Evolutionary conservation across 306 rosid species (phyloP), one percentile per base, ranked within the genome.

Genomic region (Vachellia pachyceras): DNA sequence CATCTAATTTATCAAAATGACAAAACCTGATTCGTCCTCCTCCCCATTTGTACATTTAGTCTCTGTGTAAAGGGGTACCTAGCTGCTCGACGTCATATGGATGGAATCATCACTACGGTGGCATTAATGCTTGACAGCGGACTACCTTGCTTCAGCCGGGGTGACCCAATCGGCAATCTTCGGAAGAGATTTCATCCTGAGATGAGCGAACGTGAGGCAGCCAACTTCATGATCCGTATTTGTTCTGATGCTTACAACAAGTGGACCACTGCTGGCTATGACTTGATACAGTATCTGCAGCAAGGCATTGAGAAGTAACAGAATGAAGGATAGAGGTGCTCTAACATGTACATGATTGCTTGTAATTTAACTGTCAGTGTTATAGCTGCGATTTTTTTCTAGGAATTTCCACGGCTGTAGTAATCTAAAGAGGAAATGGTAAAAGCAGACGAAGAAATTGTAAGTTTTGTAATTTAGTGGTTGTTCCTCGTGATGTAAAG

Each of bases 231-330:
- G 99, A 90, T 92, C 86, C 98, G 68, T 50, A 98, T 95, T 20
- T 95, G 99, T 82, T 88, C 94, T 33, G 99, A 95, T 88, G 99
- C 99, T 39, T 95, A 95, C 79, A 95, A 93, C 85, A 95, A 95
- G 90, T 95, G 99, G 99, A 95, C 98, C 20, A 95, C 99, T 55
- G 99, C 99, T 15, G 99, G 99, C 71, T 95, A 95, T 79, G 99
- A 95, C 86, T 87, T 95, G 86, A 95, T 95, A 83, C 99, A 95
- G 79, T 95, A 90, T 83, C 86, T 95, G 84, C 99, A 95, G 88
- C 99, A 95, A 87, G 99, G 99, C 79, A 95, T 95, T 22, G 99
- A 95, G 90, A 95, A 95, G 90, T 95, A 67, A 83, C 61, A 44
- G 61, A 18, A 23, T 9, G 39, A 13, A 68, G 45, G 64, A 29